Conservation (phyloP, 148 eudicot species). For the Heliamphora exappendiculata region DNA sequence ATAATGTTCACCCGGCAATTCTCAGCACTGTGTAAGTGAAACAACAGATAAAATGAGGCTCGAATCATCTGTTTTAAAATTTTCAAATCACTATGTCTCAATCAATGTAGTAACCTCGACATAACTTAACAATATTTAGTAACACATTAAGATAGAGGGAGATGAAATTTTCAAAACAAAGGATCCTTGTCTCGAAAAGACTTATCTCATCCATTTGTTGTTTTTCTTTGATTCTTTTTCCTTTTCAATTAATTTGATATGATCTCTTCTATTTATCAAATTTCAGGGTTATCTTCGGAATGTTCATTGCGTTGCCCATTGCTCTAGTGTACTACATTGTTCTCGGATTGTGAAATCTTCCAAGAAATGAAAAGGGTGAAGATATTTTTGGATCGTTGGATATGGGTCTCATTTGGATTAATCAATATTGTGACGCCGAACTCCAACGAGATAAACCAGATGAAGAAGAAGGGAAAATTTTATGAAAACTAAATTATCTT, state of each 20-base stretch:
- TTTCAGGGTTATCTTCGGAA: slow-evolving; percentile 88
- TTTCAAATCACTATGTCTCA: too few species aligned
- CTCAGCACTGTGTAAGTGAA: slow-evolving; percentile 81
- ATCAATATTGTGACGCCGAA: too few species aligned
- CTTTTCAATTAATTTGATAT: neutral
- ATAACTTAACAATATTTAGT: too few species aligned
- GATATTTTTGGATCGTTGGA: neutral
- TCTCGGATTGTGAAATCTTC: slow-evolving; percentile 44
- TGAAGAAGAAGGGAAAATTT: too few species aligned
- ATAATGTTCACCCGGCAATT: slow-evolving; percentile 82
- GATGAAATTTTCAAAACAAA: too few species aligned
- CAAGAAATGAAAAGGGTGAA: neutral
- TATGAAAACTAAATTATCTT: too few species aligned
- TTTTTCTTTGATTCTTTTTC: neutral
- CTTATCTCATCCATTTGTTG: neutral
- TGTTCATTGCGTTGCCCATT: slow-evolving; percentile 90
- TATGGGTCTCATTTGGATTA: neutral
- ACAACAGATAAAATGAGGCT: neutral
- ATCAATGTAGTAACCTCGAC: too few species aligned
- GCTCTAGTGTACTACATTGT: slow-evolving; percentile 81
- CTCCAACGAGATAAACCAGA: too few species aligned
- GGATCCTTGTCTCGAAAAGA: too few species aligned
- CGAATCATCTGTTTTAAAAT: too few species aligned
- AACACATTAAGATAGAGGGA: too few species aligned
- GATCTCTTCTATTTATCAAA: neutral